These are phyloP conservation scores for Pogostemon cablin DNA, from an alignment of 257 asterid species.

Conservation along the genomic window DNA sequence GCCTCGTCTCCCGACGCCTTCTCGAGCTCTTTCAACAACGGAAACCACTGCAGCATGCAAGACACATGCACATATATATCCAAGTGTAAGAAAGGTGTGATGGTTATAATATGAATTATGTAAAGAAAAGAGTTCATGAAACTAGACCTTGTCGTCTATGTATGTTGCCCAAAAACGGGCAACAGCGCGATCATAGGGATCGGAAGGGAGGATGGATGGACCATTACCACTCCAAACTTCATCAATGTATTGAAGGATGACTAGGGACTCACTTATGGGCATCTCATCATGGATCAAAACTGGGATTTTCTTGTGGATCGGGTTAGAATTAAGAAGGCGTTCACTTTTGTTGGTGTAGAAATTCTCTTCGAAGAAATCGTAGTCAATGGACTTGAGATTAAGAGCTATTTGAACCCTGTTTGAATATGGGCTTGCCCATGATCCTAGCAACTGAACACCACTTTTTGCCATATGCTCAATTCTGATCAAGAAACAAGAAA, in stretches of 20 bases:
- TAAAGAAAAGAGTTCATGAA: neutral
- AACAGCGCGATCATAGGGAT: constrained; percentile 39
- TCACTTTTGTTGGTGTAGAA: constrained; percentile 37
- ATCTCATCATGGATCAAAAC: constrained; percentile 38
- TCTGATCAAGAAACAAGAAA: constrained; percentile 10
- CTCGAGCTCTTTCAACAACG: constrained; percentile 41
- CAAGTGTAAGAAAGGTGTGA: neutral
- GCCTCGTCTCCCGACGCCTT: constrained; percentile 48
- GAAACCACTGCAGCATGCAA: constrained; percentile 59
- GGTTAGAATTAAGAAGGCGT: constrained; percentile 40
- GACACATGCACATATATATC: neutral
- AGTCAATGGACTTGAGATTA: constrained; percentile 37
- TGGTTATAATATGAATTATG: neutral
- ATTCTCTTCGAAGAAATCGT: constrained; percentile 35
- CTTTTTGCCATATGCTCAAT: constrained; percentile 28
- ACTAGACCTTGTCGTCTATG: constrained; percentile 41
- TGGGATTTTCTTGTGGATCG: constrained; percentile 41
- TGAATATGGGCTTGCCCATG: constrained; percentile 41
- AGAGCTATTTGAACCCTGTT: constrained; percentile 44
- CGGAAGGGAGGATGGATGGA: constrained; percentile 41
- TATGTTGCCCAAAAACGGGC: constrained; percentile 49
- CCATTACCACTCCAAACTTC: constrained; percentile 34
- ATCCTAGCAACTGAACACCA: constrained; percentile 37
- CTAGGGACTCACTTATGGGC: constrained; percentile 41
- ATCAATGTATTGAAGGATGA: constrained; percentile 45